Base-by-base conservation (phyloP, 768 basidiomycete species). In the Clathrus columnatus region DNA sequence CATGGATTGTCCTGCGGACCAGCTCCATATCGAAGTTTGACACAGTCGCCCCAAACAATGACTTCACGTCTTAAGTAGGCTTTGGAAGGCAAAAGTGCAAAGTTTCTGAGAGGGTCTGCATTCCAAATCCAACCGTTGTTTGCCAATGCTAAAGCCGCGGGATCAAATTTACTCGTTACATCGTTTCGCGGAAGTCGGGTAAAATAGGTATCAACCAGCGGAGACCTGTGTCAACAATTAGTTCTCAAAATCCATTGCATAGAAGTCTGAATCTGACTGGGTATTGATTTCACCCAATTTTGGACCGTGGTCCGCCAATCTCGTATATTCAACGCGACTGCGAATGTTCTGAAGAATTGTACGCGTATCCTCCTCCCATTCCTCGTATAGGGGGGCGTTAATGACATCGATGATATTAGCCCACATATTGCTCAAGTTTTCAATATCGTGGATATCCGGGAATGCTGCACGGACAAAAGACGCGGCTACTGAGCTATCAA, bases 111-210 rank as follows among this genome's bases (percentile, higher is more conserved):
- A 0, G 96, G 95, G 65, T 99, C 85, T 1, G 95, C 94, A 60
- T 85, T 73, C 95, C 96, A 99, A 61, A 99, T 92, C 96, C 96
- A 99, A 2, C 96, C 96, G 65, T 99, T 99, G 70, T 98, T 97
- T 5, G 95, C 96, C 26, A 99, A 73, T 1, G 88, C 85, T 64
- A 92, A 87, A 14, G 78, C 72, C 16, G 63, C 59, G 4, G 75
- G 72, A 48, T 81, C 73, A 51, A 74, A 72, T 59, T 75, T 75
- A 27, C 64, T 52, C 0, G 75, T 76, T 4, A 59, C 63, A 11
- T 56, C 59, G 58, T 73, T 74, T 23, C 77, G 36, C 60, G 73
- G 74, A 11, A 97, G 68, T 23, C 92, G 85, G 1, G 93, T 97
- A 70, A 99, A 99, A 72, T 97, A 97, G 3, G 78, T 69, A 64